These are phyloP conservation scores for Russula vinacea DNA, from an alignment of 768 basidiomycete species.

Conservation along the genomic window DNA sequence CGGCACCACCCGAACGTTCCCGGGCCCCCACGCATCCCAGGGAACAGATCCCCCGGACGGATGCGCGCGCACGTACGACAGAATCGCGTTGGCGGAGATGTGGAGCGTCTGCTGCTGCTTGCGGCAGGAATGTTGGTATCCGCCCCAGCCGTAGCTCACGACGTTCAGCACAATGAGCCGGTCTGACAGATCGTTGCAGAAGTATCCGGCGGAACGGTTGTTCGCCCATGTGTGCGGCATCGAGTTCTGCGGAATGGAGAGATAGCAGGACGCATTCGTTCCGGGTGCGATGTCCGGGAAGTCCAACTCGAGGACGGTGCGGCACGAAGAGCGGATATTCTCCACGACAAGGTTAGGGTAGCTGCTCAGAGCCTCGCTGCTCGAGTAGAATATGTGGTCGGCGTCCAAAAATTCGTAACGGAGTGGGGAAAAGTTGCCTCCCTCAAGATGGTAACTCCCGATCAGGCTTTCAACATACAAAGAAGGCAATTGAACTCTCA, in stretches of 20 bases:
- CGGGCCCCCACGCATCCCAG: neutral
- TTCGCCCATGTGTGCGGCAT: neutral
- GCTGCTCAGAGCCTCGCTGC: neutral
- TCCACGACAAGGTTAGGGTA: slow-evolving; percentile 1
- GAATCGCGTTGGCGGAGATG: neutral
- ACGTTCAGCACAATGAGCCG: slow-evolving; percentile 8
- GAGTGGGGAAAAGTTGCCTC: neutral
- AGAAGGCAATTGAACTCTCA: neutral
- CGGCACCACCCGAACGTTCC: slow-evolving; percentile 3
- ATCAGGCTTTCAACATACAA: neutral
- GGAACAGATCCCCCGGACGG: neutral
- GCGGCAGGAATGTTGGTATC: neutral
- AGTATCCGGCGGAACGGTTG: neutral
- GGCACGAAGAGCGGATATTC: neutral
- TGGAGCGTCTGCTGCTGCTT: slow-evolving; percentile 7
- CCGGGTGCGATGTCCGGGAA: neutral
- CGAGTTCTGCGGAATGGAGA: slow-evolving; percentile 6
- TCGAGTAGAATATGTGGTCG: slow-evolving; percentile 5
- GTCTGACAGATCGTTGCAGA: slow-evolving; percentile 1
- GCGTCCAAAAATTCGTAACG: slow-evolving; percentile 15
- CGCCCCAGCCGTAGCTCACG: slow-evolving; percentile 3
- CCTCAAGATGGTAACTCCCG: neutral
- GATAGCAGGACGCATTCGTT: neutral
- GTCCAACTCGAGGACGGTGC: slow-evolving; percentile 4
- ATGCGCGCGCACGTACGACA: slow-evolving; percentile 12